phyloP scores from a whole-genome alignment of 1,284 basidiomycete genomes.

The Boletus holoroseus region DNA sequence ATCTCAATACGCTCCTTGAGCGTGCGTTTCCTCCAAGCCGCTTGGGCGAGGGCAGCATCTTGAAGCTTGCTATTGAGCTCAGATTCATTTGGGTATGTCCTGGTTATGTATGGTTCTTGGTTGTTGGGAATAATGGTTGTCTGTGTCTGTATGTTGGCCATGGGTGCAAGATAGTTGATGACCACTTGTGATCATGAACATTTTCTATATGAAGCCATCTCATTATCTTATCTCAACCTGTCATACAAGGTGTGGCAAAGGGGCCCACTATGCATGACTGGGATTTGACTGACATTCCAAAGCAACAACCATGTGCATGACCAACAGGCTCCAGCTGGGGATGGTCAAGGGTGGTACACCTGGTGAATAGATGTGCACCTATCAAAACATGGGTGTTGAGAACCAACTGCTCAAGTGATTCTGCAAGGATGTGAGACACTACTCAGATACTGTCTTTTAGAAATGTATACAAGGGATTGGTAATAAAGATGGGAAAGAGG shows the following conservation, averaged over 20 bases:
- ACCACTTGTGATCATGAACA: neutral
- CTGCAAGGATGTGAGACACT: neutral
- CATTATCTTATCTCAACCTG: constrained; percentile 20
- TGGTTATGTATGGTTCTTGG: constrained; percentile 41
- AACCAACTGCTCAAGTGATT: neutral
- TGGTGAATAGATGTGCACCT: too few relatives aligned
- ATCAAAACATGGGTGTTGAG: neutral
- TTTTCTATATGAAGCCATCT: neutral
- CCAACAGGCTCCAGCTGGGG: too few relatives aligned
- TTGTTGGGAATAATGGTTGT: constrained; percentile 69
- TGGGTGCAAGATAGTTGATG: neutral
- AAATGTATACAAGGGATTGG: neutral
- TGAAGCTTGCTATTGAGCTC: constrained; percentile 61
- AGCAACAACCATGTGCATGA: too few relatives aligned
- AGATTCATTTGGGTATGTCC: constrained; percentile 49
- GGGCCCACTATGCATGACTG: too few relatives aligned
- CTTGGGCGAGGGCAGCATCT: constrained; percentile 62
- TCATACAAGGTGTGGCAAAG: too few relatives aligned
- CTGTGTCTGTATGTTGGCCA: constrained; percentile 38
- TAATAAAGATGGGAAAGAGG: constrained; percentile 3
- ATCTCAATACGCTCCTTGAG: constrained; percentile 70
- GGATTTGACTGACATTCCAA: too few relatives aligned
- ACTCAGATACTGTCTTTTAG: neutral
- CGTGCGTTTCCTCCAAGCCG: constrained; percentile 63
- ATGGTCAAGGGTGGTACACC: too few relatives aligned